phyloP scores from a whole-genome alignment of 2,329 filamentous ascomycete genomes.

The Fusarium hainanense region DNA sequence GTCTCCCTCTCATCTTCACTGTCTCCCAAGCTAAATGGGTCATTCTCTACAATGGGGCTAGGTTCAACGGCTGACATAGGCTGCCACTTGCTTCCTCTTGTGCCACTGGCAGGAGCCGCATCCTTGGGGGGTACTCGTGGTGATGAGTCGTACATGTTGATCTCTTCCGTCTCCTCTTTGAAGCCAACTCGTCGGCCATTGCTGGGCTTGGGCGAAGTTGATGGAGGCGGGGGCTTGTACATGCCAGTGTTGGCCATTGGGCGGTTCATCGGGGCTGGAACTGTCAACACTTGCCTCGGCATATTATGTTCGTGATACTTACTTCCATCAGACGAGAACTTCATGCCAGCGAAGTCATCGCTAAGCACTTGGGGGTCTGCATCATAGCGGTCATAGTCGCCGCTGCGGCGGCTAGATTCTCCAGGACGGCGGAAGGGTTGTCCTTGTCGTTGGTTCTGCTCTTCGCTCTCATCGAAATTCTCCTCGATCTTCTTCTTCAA shows the following conservation, averaged over 20 bases:
- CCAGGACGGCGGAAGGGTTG: constrained; percentile 62
- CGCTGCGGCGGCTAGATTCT: constrained; percentile 76
- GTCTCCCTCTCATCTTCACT: constrained; percentile 88
- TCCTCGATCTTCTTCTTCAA: constrained; percentile 95
- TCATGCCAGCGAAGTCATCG: constrained; percentile 85
- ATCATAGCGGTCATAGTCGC: constrained; percentile 92
- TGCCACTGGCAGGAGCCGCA: constrained; percentile 56
- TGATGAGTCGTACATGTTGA: constrained; percentile 77
- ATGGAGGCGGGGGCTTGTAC: constrained; percentile 74
- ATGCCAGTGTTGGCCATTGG: constrained; percentile 81
- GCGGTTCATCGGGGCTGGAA: constrained; percentile 59
- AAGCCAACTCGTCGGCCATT: constrained; percentile 67
- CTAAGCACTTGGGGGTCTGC: constrained; percentile 90
- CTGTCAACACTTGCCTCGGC: constrained; percentile 31
- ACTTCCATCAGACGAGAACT: constrained; percentile 72
- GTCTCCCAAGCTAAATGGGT: constrained; percentile 95
- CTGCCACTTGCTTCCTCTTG: constrained; percentile 95
- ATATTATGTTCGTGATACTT: constrained; percentile 48
- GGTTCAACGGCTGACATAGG: constrained; percentile 86
- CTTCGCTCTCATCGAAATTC: constrained; percentile 79
- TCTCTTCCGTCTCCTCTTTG: constrained; percentile 78
- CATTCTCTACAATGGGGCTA: constrained; percentile 86
- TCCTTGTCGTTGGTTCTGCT: constrained; percentile 46
- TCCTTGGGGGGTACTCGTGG: constrained; percentile 67
- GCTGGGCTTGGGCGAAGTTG: constrained; percentile 61